A percentile compares a stretch with the other conserved stretches of the same genome.
Evolutionary conservation across 2,329 filamentous ascomycete genomes (phyloP).

Genomic region (Cercospora sesami): DNA sequence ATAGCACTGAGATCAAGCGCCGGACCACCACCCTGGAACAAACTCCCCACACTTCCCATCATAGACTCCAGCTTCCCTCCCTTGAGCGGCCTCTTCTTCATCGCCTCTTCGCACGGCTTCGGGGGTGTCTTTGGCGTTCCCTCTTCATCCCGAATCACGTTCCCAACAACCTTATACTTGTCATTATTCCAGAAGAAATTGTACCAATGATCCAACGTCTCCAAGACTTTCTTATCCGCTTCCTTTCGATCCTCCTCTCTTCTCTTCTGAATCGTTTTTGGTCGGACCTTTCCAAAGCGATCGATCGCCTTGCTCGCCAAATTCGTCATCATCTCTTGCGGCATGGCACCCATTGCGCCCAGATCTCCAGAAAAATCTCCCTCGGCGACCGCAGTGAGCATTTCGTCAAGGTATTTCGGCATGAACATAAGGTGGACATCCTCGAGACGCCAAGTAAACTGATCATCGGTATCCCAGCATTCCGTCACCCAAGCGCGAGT

Average conservation of each 20-base stretch:
- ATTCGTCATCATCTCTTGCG: constrained; percentile 27
- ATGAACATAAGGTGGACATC: constrained; percentile 34
- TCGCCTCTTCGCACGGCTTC: constrained; percentile 31
- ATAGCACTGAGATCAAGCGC: constrained; percentile 3
- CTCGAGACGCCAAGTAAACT: constrained; percentile 33
- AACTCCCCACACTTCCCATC: constrained; percentile 21
- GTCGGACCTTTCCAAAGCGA: constrained; percentile 29
- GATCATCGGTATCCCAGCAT: constrained; percentile 35
- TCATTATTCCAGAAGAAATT: constrained; percentile 40
- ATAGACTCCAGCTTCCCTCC: constrained; percentile 34
- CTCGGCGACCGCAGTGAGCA: constrained; percentile 24
- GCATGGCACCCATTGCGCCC: constrained; percentile 25
- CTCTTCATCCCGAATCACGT: constrained; percentile 27
- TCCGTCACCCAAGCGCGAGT: constrained; percentile 37
- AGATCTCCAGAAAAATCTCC: constrained; percentile 25
- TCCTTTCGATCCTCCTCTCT: constrained; percentile 27
- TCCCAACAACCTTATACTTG: constrained; percentile 33
- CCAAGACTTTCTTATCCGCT: constrained; percentile 64
- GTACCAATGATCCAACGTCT: constrained; percentile 65
- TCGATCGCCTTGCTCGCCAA: constrained; percentile 33
- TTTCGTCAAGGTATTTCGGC: constrained; percentile 35
- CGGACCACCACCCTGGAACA: constrained; percentile 21
- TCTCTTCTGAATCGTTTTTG: constrained; percentile 26
- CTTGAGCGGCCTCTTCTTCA: constrained; percentile 36
- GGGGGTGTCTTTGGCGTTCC: constrained; percentile 26